Percentiles rank a stretch among this genome's conserved stretches.
phyloP scores from a whole-genome alignment of 2,329 filamentous ascomycete species.

The Mollisiaceae sp. region DNA sequence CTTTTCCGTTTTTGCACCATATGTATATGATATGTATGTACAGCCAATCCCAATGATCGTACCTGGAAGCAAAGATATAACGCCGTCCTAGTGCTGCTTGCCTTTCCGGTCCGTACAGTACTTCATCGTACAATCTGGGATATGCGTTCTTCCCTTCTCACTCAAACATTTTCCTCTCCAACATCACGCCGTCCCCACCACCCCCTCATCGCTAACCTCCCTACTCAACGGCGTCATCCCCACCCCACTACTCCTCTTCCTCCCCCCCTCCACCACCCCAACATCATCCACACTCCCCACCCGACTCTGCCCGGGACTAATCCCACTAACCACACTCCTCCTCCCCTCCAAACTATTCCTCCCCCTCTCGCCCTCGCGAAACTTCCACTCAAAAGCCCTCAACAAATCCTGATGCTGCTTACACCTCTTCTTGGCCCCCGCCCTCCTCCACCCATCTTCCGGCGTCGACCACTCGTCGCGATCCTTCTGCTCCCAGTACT shows the following conservation, averaged over 20 bases:
- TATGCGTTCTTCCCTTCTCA: neutral
- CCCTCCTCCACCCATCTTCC: conserved; percentile 5
- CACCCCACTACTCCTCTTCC: conserved; percentile 17
- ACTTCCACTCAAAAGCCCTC: conserved; percentile 29
- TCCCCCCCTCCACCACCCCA: conserved; percentile 5
- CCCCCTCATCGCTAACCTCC: neutral
- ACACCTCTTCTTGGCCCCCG: conserved; percentile 16
- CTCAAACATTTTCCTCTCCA: neutral
- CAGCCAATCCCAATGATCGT: conserved; percentile 3
- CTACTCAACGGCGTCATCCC: neutral
- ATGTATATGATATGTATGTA: conserved; percentile 6
- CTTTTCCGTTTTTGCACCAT: conserved; percentile 1
- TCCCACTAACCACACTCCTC: conserved; percentile 22
- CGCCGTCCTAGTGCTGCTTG: too few relatives aligned
- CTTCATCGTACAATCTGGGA: too few relatives aligned
- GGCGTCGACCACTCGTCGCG: conserved; percentile 29
- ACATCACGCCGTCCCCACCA: neutral
- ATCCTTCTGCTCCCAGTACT: conserved; percentile 32
- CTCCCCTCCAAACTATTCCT: conserved; percentile 18
- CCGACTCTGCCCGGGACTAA: conserved; percentile 29
- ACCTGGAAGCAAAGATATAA: neutral
- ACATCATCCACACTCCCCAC: conserved; percentile 24
- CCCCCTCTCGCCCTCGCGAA: neutral
- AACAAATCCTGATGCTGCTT: conserved; percentile 31
- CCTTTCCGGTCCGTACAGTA: too few relatives aligned